Evolutionary conservation across 148 eudicot species (phyloP).

Genomic region (Silene conica): DNA sequence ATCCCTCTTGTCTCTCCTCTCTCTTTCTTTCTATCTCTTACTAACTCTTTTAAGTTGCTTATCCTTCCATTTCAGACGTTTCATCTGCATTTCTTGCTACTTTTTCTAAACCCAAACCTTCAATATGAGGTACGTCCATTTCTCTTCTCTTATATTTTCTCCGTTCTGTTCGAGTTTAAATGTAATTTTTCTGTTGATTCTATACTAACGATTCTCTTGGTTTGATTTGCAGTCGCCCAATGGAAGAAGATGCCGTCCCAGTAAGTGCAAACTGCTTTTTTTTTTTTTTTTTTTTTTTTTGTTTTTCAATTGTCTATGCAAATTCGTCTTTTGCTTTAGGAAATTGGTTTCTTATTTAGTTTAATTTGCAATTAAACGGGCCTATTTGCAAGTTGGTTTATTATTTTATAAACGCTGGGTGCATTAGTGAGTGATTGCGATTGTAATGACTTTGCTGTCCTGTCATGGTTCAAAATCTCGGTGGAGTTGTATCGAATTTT

Average conservation of each 20-base stretch:
- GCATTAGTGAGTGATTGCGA: background rate
- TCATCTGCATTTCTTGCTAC: background rate
- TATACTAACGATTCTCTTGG: background rate
- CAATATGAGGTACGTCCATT: slow-evolving; percentile 19
- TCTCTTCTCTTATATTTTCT: too few species aligned
- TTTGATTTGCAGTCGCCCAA: slow-evolving; percentile 52
- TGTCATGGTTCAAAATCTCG: background rate
- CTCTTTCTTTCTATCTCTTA: too few species aligned
- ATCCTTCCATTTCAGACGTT: slow-evolving; percentile 3
- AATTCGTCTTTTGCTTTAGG: background rate
- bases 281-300: background rate
- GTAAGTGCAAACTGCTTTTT: slow-evolving; percentile 39
- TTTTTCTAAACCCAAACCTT: background rate
- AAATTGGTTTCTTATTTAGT: background rate
- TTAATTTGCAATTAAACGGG: too few species aligned
- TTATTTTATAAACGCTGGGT: too few species aligned
- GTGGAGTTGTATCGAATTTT: too few species aligned
- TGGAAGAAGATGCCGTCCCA: slow-evolving; percentile 60
- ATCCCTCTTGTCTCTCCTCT: too few species aligned
- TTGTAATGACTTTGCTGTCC: background rate
- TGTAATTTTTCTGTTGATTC: background rate
- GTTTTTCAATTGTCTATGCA: background rate
- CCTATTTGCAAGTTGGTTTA: too few species aligned
- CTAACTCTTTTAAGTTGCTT: background rate
- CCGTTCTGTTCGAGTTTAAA: background rate